These are phyloP conservation scores for Neonectria coccinea DNA, from an alignment of 2,329 filamentous ascomycete species.

Conservation along the genomic window DNA sequence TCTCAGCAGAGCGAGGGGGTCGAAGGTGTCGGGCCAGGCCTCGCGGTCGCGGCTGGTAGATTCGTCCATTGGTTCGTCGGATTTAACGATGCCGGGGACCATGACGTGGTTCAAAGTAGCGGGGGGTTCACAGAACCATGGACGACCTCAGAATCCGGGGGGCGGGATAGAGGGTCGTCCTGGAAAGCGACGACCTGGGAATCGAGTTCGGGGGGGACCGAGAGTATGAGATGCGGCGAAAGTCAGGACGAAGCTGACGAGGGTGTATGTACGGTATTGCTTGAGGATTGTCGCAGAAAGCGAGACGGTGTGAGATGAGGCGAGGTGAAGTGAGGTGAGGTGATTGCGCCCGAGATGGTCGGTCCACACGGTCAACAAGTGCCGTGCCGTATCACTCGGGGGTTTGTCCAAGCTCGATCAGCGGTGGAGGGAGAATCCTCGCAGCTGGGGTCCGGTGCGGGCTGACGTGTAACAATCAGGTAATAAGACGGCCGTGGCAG, in stretches of 20 bases:
- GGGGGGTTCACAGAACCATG: constrained; percentile 41
- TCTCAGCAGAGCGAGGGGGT: constrained; percentile 61
- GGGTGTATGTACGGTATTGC: constrained; percentile 7
- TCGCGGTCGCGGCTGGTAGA: constrained; percentile 44
- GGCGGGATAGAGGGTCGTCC: constrained; percentile 45
- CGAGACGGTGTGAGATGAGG: constrained; percentile 31
- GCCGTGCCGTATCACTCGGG: constrained; percentile 35
- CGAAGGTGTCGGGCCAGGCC: constrained; percentile 52
- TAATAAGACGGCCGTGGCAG: constrained; percentile 15
- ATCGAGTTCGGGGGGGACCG: constrained; percentile 16
- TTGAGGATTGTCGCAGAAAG: constrained; percentile 24
- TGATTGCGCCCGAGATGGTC: constrained; percentile 34
- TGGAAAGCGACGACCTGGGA: constrained; percentile 28
- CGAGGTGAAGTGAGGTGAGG: constrained; percentile 27
- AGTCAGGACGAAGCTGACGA: constrained; percentile 27
- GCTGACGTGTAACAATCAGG: constrained; percentile 29
- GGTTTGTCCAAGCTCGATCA: constrained; percentile 35
- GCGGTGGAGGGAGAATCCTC: constrained; percentile 26
- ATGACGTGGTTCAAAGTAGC: constrained; percentile 32
- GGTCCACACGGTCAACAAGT: constrained; percentile 38
- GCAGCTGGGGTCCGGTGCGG: constrained; percentile 18
- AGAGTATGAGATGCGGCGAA: constrained; percentile 18
- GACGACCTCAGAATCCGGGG: constrained; percentile 43
- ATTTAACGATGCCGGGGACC: constrained; percentile 52
- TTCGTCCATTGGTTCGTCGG: constrained; percentile 47